Conservation (phyloP, 202 grass and related monocot species). For the Setaria italica region DNA sequence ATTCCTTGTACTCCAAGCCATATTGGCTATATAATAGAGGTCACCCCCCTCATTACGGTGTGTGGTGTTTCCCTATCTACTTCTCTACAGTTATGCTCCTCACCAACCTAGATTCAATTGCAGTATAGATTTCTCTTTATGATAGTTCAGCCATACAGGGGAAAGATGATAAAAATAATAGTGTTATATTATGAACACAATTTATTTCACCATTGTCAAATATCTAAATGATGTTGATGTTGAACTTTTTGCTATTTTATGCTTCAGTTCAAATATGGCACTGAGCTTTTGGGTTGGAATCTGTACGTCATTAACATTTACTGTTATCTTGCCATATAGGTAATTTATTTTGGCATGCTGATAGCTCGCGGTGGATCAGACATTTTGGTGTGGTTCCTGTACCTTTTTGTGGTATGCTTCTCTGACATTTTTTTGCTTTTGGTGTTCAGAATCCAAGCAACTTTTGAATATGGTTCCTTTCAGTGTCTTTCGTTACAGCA, state of each 20-base stretch:
- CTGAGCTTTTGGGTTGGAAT: conserved; percentile 17
- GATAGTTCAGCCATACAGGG: not conserved
- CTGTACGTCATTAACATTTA: conserved; percentile 10
- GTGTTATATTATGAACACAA: not conserved
- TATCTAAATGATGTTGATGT: not conserved
- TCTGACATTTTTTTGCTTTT: not conserved
- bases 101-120: not conserved
- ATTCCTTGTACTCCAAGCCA: no score
- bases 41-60: no score
- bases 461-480: not conserved
- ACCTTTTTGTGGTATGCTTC: conserved; percentile 78
- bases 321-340: conserved; percentile 45
- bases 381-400: conserved; percentile 76
- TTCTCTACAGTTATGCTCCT: not conserved
- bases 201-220: not conserved
- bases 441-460: not conserved
- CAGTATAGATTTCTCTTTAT: not conserved
- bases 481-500: not conserved
- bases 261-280: not conserved
- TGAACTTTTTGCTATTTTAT: not conserved
- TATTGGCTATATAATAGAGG: no score
- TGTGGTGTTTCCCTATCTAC: no score
- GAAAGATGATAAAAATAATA: not conserved
- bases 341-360: conserved; percentile 83
- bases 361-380: conserved; percentile 73